Evolutionary conservation across 768 basidiomycete genomes (phyloP).

Genomic region (Rhizopogon vulgaris): DNA sequence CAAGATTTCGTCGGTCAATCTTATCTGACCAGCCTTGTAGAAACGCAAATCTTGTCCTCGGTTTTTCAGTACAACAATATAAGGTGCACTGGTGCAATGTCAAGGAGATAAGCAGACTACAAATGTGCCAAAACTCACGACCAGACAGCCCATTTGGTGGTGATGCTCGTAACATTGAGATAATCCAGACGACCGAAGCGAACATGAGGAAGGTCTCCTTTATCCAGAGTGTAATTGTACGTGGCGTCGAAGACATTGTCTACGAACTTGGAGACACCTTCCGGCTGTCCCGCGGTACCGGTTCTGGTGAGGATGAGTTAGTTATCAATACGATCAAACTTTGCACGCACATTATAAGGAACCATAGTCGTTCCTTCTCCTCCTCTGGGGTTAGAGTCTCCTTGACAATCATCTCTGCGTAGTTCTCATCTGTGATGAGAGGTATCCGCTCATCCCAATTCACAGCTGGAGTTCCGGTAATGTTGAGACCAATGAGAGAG

Average conservation of each 20-base stretch:
- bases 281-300: slow-evolving; percentile 49
- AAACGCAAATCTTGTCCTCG: slow-evolving; percentile 79
- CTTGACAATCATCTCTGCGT: slow-evolving; percentile 61
- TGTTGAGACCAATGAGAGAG: slow-evolving; percentile 59
- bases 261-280: slow-evolving; percentile 62
- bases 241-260: slow-evolving; percentile 73
- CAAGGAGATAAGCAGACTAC: background rate
- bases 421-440: slow-evolving; percentile 81
- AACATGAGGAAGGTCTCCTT: slow-evolving; percentile 61
- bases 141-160: slow-evolving; percentile 85
- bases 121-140: slow-evolving; percentile 42
- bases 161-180: slow-evolving; percentile 73
- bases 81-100: slow-evolving; percentile 55
- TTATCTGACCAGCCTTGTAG: slow-evolving; percentile 58
- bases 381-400: slow-evolving; percentile 62
- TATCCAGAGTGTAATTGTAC: slow-evolving; percentile 54
- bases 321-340: background rate
- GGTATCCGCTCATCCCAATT: slow-evolving; percentile 71
- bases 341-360: slow-evolving; percentile 62
- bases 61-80: slow-evolving; percentile 62
- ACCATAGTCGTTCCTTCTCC: slow-evolving; percentile 67
- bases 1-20: slow-evolving; percentile 52
- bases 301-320: slow-evolving; percentile 34
- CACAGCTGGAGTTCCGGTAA: slow-evolving; percentile 43
- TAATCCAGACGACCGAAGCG: slow-evolving; percentile 88